These are phyloP conservation scores for Trametes villosa DNA, from an alignment of 768 basidiomycete genomes.

Conservation along the genomic window DNA sequence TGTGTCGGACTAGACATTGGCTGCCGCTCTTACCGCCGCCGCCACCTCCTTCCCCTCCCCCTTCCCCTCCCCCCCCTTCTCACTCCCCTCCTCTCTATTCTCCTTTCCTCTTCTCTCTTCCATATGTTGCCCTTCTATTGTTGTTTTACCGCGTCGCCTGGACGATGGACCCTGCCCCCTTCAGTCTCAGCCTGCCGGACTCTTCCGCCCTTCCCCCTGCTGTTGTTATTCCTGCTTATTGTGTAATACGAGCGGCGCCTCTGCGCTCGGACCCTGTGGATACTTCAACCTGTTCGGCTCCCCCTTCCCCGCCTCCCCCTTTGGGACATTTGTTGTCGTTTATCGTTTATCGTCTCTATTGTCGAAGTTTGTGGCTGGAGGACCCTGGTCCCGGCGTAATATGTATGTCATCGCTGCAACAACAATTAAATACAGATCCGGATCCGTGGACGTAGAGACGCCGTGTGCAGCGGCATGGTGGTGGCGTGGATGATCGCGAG, in stretches of 20 bases:
- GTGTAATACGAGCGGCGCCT: too few species aligned
- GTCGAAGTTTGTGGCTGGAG: not conserved
- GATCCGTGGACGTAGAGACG: too few species aligned
- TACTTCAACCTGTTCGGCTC: too few species aligned
- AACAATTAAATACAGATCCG: too few species aligned
- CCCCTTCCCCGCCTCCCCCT: too few species aligned
- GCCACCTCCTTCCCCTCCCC: not conserved
- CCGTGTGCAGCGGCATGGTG: too few species aligned
- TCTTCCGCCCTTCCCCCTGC: not conserved
- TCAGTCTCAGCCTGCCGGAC: not conserved
- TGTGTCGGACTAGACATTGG: too few species aligned
- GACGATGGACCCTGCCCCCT: not conserved
- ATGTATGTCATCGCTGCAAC: too few species aligned
- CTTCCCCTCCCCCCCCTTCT: not conserved
- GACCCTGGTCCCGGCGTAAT: too few species aligned
- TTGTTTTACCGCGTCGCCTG: not conserved
- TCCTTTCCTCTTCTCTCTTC: not conserved
- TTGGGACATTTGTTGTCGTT: not conserved
- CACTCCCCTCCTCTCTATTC: not conserved
- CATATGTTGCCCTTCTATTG: not conserved
- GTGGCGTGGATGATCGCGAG: too few species aligned
- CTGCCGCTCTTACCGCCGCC: too few species aligned
- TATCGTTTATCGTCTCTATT: not conserved
- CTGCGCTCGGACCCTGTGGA: too few species aligned
- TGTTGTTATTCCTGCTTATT: not conserved